These are phyloP conservation scores for Microsporum canis DNA, from an alignment of 2,329 filamentous ascomycete species.

Conservation along the genomic window DNA sequence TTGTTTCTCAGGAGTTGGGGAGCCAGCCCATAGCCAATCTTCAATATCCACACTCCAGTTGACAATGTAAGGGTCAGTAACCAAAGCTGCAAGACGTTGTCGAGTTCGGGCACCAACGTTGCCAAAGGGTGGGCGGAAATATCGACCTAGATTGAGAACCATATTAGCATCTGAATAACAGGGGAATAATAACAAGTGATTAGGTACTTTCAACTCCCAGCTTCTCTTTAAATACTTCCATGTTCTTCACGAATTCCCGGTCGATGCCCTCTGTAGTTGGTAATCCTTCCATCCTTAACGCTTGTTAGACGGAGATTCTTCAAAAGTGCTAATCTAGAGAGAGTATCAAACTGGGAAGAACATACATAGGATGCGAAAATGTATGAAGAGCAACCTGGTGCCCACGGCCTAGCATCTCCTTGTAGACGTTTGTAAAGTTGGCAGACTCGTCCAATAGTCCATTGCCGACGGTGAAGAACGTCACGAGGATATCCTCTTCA, in stretches of 20 bases:
- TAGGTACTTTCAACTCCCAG: constrained; percentile 27
- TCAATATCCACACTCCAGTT: constrained; percentile 61
- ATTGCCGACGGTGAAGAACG: constrained; percentile 59
- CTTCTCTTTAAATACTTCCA: constrained; percentile 22
- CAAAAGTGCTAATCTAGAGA: not conserved
- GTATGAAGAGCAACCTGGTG: constrained; percentile 60
- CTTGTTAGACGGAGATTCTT: constrained; percentile 1
- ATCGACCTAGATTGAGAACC: constrained; percentile 31
- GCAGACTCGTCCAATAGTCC: constrained; percentile 48
- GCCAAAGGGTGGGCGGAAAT: constrained; percentile 61
- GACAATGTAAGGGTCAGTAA: constrained; percentile 47
- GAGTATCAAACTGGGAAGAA: not conserved
- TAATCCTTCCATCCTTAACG: constrained; percentile 29
- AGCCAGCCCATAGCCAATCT: constrained; percentile 58
- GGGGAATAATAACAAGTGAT: not conserved
- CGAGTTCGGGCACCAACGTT: constrained; percentile 57
- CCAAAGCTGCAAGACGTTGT: constrained; percentile 45
- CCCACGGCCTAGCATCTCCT: constrained; percentile 49
- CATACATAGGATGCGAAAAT: constrained; percentile 54
- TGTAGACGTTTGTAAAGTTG: constrained; percentile 54
- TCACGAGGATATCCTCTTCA: constrained; percentile 52
- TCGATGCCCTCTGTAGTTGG: constrained; percentile 25
- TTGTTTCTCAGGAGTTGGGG: constrained; percentile 53
- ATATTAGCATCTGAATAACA: not conserved
- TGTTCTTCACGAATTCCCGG: constrained; percentile 26